Base-by-base conservation (phyloP, 768 basidiomycete genomes). In the Phaeotremella skinneri region DNA sequence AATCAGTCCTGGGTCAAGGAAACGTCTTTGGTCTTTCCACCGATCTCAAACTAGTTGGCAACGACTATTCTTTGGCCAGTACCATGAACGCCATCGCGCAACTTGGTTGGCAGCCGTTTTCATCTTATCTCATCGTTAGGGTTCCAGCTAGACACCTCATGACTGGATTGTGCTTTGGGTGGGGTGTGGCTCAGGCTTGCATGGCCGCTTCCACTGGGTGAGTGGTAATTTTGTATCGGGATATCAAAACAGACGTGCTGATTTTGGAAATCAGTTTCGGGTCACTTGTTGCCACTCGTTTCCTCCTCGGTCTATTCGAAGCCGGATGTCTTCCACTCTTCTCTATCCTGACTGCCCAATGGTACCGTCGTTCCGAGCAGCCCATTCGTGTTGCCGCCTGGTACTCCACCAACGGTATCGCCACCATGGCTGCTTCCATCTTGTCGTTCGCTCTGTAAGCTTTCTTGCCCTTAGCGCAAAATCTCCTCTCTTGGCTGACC, bases 281-380 rank as follows among this genome's bases (percentile, higher is more conserved):
- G 5, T 34, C 67, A 0, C 69, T 79, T 9, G 55, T 69, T 16
- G 77, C 69, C 23, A 72, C 71, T 20, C 66, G 78, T 14, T 77
- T 78, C 75, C 57, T 79, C 32, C 69, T 79, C 11, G 78, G 78
- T 29, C 64, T 66, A 9, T 78, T 76, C 43, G 77, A 78, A 56
- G 61, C 66, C 13, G 69, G 72, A 3, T 75, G 76, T 56, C 62
- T 79, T 4, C 77, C 78, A 0, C 62, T 78, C 13, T 78, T 79
- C 64, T 66, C 76, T n/a, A 62, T 79, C 51, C 68, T 79, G 47
- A 78, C 82, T 27, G 54, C 66, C 9, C 72, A 63, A n/a, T 75
- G 69, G 71, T 75, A 71, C 57, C 50, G 66, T 31, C 60, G 68
- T n/a, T 67, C 68, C 30, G 69, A 71, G 56, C 69, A 71, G 52